These are phyloP conservation scores for Chalciporus pseudorubinellus DNA, from an alignment of 768 basidiomycete species.

Conservation along the genomic window DNA sequence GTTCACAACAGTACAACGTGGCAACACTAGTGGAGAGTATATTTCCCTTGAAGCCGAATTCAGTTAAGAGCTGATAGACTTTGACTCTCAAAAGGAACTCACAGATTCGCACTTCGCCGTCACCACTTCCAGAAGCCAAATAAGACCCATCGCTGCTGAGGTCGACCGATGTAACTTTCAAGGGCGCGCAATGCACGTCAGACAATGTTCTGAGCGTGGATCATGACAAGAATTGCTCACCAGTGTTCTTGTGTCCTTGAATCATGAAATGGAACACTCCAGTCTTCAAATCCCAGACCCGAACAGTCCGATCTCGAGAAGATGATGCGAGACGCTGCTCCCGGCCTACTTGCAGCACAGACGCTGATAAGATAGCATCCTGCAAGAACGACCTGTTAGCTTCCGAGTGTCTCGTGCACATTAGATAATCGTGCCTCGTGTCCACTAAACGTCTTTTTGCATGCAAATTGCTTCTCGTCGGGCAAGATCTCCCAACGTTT, in stretches of 20 bases:
- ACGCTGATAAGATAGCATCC: slow-evolving; percentile 32
- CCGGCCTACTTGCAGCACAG: slow-evolving; percentile 32
- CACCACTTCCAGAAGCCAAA: slow-evolving; percentile 39
- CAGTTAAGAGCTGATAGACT: slow-evolving; percentile 16
- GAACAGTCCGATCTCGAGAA: slow-evolving; percentile 36
- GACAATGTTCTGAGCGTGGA: slow-evolving; percentile 11
- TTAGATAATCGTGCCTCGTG: slow-evolving; percentile 21
- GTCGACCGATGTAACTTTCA: slow-evolving; percentile 38
- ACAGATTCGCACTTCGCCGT: slow-evolving; percentile 39
- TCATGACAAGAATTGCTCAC: slow-evolving; percentile 25
- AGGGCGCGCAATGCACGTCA: slow-evolving; percentile 9
- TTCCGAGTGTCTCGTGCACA: not conserved
- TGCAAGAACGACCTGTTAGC: slow-evolving; percentile 10
- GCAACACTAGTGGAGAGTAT: slow-evolving; percentile 23
- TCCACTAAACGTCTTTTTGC: slow-evolving; percentile 31
- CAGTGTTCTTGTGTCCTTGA: slow-evolving; percentile 35
- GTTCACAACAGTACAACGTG: not conserved
- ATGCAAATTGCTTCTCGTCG: slow-evolving; percentile 24
- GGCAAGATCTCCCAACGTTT: slow-evolving; percentile 47
- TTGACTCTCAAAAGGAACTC: slow-evolving; percentile 10
- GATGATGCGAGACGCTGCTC: slow-evolving; percentile 36
- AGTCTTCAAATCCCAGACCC: slow-evolving; percentile 35
- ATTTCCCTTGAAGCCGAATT: slow-evolving; percentile 25
- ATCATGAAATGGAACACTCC: slow-evolving; percentile 35
- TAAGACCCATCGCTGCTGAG: slow-evolving; percentile 30